Conservation (phyloP, 1,284 basidiomycete species). For the Stereum hirsutum region DNA sequence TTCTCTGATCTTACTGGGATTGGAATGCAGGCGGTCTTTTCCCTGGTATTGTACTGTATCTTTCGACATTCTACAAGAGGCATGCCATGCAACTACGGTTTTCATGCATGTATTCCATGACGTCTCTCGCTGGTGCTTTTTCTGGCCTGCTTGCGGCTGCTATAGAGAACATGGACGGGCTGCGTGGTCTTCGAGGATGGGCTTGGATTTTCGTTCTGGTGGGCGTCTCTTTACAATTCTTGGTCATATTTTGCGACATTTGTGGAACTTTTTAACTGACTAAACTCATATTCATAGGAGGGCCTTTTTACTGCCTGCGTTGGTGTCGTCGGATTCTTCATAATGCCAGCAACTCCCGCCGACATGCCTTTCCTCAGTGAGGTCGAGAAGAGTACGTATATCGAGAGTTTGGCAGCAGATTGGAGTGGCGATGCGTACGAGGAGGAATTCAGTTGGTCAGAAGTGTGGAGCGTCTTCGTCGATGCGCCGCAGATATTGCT, state of each 20-base stretch:
- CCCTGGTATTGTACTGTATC: conserved; percentile 50
- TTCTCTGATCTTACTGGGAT: background rate
- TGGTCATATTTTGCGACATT: background rate
- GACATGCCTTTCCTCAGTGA: conserved; percentile 24
- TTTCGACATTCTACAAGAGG: conserved; percentile 49
- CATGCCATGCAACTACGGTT: conserved; percentile 45
- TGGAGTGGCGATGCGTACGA: conserved; percentile 16
- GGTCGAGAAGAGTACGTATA: conserved; percentile 24
- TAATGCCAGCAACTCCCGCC: conserved; percentile 32
- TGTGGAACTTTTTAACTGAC: no score
- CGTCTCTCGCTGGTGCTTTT: conserved; percentile 53
- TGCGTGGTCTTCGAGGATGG: conserved; percentile 39
- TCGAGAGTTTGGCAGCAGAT: conserved; percentile 22
- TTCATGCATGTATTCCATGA: conserved; percentile 46
- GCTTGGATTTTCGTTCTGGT: conserved; percentile 61
- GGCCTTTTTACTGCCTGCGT: conserved; percentile 33
- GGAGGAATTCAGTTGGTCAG: conserved; percentile 17
- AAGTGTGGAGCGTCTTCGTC: conserved; percentile 21
- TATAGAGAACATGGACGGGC: conserved; percentile 43
- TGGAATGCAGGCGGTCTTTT: conserved; percentile 37
- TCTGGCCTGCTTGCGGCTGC: conserved; percentile 53
- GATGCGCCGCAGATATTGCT: conserved; percentile 22
- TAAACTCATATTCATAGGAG: conserved; percentile 22
- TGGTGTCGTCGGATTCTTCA: conserved; percentile 26
- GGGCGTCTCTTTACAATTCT: conserved; percentile 4